phyloP scores from a whole-genome alignment of 306 rosid genomes.

The Castanea crenata region DNA sequence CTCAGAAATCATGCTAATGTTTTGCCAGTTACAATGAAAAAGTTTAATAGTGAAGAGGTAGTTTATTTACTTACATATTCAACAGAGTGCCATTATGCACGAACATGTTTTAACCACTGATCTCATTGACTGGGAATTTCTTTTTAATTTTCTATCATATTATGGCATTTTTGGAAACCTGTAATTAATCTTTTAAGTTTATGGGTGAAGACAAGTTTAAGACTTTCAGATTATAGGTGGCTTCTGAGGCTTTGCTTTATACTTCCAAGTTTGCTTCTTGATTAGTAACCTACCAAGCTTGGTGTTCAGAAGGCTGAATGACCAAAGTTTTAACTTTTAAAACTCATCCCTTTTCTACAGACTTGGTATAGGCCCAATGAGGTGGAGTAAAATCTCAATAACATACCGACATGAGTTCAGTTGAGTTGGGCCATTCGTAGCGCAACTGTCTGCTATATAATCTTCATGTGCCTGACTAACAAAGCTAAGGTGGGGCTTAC shows the following conservation, averaged over 20 bases:
- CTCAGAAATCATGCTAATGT: not conserved
- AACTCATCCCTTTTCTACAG: not conserved
- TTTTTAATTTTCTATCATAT: not conserved
- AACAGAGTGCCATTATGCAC: not conserved
- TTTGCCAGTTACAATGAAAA: not conserved
- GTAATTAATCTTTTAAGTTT: not conserved
- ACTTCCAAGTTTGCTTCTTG: not conserved
- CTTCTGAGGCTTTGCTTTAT: not conserved
- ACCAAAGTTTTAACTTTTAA: not conserved
- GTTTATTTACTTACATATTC: not conserved
- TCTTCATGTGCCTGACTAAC: too few relatives aligned
- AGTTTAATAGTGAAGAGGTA: not conserved
- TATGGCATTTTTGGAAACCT: not conserved
- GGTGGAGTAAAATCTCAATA: not conserved
- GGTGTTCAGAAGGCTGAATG: not conserved
- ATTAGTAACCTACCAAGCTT: not conserved
- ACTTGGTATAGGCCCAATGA: not conserved
- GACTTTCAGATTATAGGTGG: not conserved
- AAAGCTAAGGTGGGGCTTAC: too few relatives aligned
- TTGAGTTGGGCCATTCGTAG: not conserved
- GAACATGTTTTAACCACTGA: not conserved
- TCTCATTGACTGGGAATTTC: not conserved
- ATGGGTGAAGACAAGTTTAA: not conserved
- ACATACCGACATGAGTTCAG: too few relatives aligned
- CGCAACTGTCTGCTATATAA: not conserved